phyloP scores from a whole-genome alignment of 73 alveolate species.

The Stentor coeruleus region DNA sequence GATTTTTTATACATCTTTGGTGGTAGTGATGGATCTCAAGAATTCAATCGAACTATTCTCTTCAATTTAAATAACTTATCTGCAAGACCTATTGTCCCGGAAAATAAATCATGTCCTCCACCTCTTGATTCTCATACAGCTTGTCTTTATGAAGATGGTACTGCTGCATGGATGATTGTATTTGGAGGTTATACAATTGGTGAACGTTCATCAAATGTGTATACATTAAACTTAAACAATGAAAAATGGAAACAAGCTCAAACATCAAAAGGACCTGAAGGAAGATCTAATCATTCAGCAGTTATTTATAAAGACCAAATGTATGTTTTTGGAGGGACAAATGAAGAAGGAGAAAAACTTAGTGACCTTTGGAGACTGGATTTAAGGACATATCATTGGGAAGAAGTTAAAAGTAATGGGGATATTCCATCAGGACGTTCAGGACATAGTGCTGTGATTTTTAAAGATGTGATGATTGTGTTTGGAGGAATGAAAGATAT shows the following conservation, averaged over 20 bases:
- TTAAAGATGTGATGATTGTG: conserved; percentile 65
- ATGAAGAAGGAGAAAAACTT: conserved; percentile 49
- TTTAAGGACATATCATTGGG: conserved; percentile 38
- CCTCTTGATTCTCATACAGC: background rate
- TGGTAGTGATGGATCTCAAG: conserved; percentile 34
- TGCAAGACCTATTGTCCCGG: background rate
- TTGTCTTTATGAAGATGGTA: background rate
- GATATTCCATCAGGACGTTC: conserved; percentile 41
- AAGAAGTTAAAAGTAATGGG: conserved; percentile 27
- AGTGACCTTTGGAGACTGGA: conserved; percentile 57
- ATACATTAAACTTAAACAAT: background rate
- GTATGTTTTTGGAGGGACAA: too few species aligned
- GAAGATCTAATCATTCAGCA: too few species aligned
- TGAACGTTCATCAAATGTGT: background rate
- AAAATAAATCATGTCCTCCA: background rate
- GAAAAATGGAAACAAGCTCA: too few species aligned
- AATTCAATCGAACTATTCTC: background rate
- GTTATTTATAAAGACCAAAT: too few species aligned
- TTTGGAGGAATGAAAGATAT: conserved; percentile 89
- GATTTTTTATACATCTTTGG: conserved; percentile 52
- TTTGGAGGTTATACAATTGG: background rate
- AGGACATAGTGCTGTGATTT: conserved; percentile 49
- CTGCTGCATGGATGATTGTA: background rate
- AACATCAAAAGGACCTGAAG: too few species aligned
- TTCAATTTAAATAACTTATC: background rate